Base-by-base conservation (phyloP, 768 basidiomycete genomes). In the Erythrobasidium yunnanense region DNA sequence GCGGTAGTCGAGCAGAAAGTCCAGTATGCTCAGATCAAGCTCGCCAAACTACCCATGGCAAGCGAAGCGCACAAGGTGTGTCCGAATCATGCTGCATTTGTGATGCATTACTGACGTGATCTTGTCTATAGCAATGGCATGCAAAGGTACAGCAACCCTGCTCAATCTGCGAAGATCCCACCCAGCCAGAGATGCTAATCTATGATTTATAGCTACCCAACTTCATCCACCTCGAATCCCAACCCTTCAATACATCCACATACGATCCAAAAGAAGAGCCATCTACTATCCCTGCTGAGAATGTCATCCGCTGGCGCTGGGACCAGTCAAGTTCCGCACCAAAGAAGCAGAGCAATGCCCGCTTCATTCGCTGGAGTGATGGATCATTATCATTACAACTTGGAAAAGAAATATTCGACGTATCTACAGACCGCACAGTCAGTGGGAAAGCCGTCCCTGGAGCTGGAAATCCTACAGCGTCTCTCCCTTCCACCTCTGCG, bases 291-390 rank as follows among this genome's bases (percentile, higher is more conserved):
- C 70, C 87, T 70, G 88, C 95, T 6, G 88, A 90, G 79, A 95
- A 95, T 75, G 92, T 91, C 4, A 81, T 97, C 20, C 82, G 95
- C 38, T 99, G 95, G 95, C 84, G 85, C 71, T 99, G 95, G 95
- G 80, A 81, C 0, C 87, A 86, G 74, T 87, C 87, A 69, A 81
- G 81, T 65, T 78, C 80, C 8, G 27, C 55, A 30, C 27, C 22
- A 1, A 18, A 15, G 6, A 82, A 85, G 69, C 86, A 92, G 79
- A 89, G 90, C 17, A 99, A 99, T 74, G 84, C 87, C 69, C 86
- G 91, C 30, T 79, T 96, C 38, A 83, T 99, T 66, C 83, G 87
- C 15, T 99, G 95, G 95, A 95, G 91, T 4, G 95, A 99, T 74
- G 93, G 93, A 17, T 82, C 87, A 15, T 77, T 90, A 65, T 92